These are phyloP conservation scores for Marsdenia floribunda DNA, from an alignment of 257 asterid genomes.

Conservation along the genomic window DNA sequence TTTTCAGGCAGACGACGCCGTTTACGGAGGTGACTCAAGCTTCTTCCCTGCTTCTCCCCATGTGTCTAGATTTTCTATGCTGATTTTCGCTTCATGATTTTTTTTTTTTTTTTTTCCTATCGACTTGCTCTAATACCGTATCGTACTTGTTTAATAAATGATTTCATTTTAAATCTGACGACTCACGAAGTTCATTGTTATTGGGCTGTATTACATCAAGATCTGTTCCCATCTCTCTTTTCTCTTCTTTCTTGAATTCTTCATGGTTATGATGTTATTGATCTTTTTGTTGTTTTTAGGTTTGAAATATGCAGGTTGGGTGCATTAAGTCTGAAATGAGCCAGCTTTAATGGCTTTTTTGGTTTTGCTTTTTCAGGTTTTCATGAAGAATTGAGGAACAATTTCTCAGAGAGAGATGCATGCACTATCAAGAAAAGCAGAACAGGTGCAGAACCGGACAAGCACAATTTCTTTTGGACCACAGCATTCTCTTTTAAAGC, in stretches of 20 bases:
- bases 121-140: neutral
- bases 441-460: conserved; percentile 60
- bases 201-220: conserved; percentile 15
- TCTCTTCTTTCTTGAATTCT: conserved; percentile 21
- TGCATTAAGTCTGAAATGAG: conserved; percentile 35
- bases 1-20: conserved; percentile 86
- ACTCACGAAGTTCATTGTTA: conserved; percentile 22
- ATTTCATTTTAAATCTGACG: conserved; percentile 19
- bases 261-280: conserved; percentile 20
- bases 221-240: conserved; percentile 21
- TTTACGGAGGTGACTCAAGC: conserved; percentile 42
- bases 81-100: conserved; percentile 7
- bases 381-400: conserved; percentile 93
- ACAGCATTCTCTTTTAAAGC: conserved; percentile 26
- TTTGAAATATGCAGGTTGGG: conserved; percentile 44
- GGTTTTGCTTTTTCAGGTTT: conserved; percentile 69
- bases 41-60: neutral
- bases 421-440: conserved; percentile 88
- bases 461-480: conserved; percentile 62
- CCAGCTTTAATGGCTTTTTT: conserved; percentile 46
- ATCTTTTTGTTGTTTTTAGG: conserved; percentile 17
- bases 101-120: neutral
- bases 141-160: conserved; percentile 19
- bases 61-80: neutral
- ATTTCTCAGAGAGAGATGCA: conserved; percentile 65